Evolutionary conservation across 2,329 filamentous ascomycete genomes (phyloP).

Genomic region (Alternaria rosae): DNA sequence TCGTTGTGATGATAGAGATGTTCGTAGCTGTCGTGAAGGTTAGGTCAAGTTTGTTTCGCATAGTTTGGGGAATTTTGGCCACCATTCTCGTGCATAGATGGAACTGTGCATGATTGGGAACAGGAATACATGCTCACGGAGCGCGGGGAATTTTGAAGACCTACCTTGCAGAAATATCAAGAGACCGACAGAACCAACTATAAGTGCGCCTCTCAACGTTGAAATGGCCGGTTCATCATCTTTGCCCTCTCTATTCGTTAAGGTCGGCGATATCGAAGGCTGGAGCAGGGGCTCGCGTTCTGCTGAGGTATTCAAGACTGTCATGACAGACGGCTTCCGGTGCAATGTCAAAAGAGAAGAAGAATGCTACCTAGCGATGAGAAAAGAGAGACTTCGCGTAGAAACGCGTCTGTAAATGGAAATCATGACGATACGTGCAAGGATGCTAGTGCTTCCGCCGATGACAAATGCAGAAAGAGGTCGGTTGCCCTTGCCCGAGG

Average conservation of each 20-base stretch:
- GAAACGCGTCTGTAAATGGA: slow-evolving; percentile 1
- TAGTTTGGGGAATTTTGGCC: slow-evolving; percentile 23
- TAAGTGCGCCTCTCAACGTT: slow-evolving; percentile 44
- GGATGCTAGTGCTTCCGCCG: slow-evolving; percentile 10
- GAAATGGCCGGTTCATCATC: slow-evolving; percentile 34
- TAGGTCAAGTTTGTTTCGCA: background rate
- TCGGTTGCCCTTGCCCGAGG: slow-evolving; percentile 11
- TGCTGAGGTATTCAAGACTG: slow-evolving; percentile 13
- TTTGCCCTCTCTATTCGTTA: slow-evolving; percentile 29
- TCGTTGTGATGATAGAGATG: slow-evolving; percentile 82
- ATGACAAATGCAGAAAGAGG: slow-evolving; percentile 33
- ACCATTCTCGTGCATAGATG: background rate
- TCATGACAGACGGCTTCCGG: slow-evolving; percentile 17
- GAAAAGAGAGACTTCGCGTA: background rate
- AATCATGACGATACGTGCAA: slow-evolving; percentile 22
- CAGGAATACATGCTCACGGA: background rate
- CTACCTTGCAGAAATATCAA: slow-evolving; percentile 68
- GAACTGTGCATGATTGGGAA: background rate
- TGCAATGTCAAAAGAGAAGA: background rate
- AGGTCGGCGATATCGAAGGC: slow-evolving; percentile 24
- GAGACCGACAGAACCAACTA: slow-evolving; percentile 62
- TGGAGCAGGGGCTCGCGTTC: slow-evolving; percentile 42
- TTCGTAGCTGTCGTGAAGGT: slow-evolving; percentile 63
- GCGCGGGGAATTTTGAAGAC: background rate
- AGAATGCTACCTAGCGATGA: background rate